Evolutionary conservation across 2,329 filamentous ascomycete species (phyloP).

Genomic region (Beauveria asiatica): DNA sequence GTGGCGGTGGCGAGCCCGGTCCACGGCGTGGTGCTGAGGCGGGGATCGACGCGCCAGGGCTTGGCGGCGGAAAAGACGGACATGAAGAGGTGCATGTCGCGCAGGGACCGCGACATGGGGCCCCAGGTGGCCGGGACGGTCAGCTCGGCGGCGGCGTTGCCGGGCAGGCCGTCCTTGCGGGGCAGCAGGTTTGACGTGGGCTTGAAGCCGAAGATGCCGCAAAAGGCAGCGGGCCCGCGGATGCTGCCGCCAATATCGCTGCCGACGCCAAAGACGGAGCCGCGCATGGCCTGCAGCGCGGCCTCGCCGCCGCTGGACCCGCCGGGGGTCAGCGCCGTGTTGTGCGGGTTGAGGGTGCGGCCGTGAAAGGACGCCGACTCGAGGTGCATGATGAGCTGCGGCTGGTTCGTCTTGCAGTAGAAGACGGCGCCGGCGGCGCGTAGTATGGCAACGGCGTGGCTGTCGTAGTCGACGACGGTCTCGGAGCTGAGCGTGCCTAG

Average conservation of each 20-base stretch:
- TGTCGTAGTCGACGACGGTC: conserved; percentile 41
- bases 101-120: conserved; percentile 23
- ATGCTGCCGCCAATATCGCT: conserved; percentile 31
- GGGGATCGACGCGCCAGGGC: conserved; percentile 24
- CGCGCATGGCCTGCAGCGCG: conserved; percentile 29
- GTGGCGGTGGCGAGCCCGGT: conserved; percentile 16
- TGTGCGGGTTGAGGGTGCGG: conserved; percentile 51
- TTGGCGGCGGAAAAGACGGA: conserved; percentile 16
- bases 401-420: conserved; percentile 61
- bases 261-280: conserved; percentile 29
- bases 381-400: conserved; percentile 43
- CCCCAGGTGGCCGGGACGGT: conserved; percentile 27
- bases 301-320: conserved; percentile 52
- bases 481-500: conserved; percentile 44
- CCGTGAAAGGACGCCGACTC: conserved; percentile 53
- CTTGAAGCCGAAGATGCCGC: conserved; percentile 10
- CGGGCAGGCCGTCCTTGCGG: neutral
- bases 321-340: conserved; percentile 49
- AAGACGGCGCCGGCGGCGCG: conserved; percentile 51
- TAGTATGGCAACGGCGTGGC: conserved; percentile 49
- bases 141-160: conserved; percentile 20
- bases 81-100: conserved; percentile 28
- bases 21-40: conserved; percentile 25
- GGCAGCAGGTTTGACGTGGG: neutral
- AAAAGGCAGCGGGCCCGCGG: conserved; percentile 3